Evolutionary conservation across 129 eudicot genomes (phyloP).

Genomic region (Chrysanthemum lavandulifolium): DNA sequence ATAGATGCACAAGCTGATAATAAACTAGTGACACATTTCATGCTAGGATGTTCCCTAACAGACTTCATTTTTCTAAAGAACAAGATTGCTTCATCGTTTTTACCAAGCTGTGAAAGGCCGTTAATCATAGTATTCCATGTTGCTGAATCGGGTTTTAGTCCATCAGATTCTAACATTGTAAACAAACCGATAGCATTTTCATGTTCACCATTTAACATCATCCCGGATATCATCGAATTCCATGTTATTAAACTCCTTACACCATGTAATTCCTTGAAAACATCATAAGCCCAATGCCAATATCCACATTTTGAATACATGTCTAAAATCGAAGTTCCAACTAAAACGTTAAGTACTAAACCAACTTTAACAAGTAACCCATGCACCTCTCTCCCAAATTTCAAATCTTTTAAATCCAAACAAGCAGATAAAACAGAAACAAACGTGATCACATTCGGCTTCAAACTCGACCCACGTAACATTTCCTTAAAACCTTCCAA

Average conservation of each 20-base stretch:
- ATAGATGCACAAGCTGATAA: slow-evolving; percentile 63
- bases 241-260: slow-evolving; percentile 64
- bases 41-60: slow-evolving; percentile 29
- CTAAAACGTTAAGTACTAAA: slow-evolving; percentile 36
- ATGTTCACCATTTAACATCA: slow-evolving; percentile 58
- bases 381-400: slow-evolving; percentile 65
- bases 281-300: slow-evolving; percentile 51
- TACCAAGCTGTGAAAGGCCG: slow-evolving; percentile 60
- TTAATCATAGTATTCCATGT: slow-evolving; percentile 90
- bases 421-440: slow-evolving; percentile 67
- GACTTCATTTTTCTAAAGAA: slow-evolving; percentile 63
- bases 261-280: slow-evolving; percentile 49
- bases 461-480: slow-evolving; percentile 21
- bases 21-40: slow-evolving; percentile 58
- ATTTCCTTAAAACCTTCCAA: slow-evolving; percentile 53
- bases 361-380: slow-evolving; percentile 43
- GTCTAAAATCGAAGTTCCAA: slow-evolving; percentile 71
- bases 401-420: slow-evolving; percentile 36
- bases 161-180: slow-evolving; percentile 45
- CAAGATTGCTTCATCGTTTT: slow-evolving; percentile 50
- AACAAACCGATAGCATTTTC: slow-evolving; percentile 60
- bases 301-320: slow-evolving; percentile 81
- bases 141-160: slow-evolving; percentile 67
- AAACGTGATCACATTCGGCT: slow-evolving; percentile 53
- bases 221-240: slow-evolving; percentile 79